Conservation (phyloP, 306 rosid genomes). For the Argentina anserina region DNA sequence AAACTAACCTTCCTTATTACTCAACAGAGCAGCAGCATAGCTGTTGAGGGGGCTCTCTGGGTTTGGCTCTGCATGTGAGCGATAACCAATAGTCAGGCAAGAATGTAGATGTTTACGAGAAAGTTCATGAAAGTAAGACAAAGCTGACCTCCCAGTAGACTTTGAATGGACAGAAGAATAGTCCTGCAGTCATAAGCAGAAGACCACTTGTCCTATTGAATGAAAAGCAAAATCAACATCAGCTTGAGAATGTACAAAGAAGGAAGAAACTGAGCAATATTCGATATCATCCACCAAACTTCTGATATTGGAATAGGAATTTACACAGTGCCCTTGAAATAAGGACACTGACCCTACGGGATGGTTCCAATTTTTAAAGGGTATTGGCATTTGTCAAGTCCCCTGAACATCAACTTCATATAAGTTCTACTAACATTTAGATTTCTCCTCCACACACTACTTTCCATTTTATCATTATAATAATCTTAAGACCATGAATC, state of each 20-base stretch:
- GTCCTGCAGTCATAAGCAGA: conserved; percentile 98
- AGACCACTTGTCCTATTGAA: conserved; percentile 92
- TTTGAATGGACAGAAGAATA: conserved; percentile 88
- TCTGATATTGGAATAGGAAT: neutral
- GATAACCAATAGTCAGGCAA: conserved; percentile 35
- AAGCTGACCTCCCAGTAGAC: conserved; percentile 83
- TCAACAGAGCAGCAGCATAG: conserved; percentile 86
- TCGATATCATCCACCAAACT: neutral
- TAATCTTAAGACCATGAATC: neutral
- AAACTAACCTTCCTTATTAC: conserved; percentile 70
- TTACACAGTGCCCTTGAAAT: neutral
- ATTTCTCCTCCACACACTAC: neutral
- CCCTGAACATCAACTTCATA: neutral
- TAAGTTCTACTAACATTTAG: neutral
- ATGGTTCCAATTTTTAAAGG: neutral
- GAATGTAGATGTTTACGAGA: conserved; percentile 7
- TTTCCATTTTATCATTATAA: neutral
- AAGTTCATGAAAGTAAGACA: conserved; percentile 15
- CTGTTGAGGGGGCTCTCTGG: conserved; percentile 94
- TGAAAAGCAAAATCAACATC: conserved; percentile 8
- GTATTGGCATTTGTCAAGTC: neutral
- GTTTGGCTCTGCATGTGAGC: conserved; percentile 70
- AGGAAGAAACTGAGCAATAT: neutral
- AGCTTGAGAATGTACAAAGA: conserved; percentile 7
- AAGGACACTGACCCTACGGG: neutral